Conservation (phyloP, 1,284 basidiomycete genomes). For the Trametes polyzona region DNA sequence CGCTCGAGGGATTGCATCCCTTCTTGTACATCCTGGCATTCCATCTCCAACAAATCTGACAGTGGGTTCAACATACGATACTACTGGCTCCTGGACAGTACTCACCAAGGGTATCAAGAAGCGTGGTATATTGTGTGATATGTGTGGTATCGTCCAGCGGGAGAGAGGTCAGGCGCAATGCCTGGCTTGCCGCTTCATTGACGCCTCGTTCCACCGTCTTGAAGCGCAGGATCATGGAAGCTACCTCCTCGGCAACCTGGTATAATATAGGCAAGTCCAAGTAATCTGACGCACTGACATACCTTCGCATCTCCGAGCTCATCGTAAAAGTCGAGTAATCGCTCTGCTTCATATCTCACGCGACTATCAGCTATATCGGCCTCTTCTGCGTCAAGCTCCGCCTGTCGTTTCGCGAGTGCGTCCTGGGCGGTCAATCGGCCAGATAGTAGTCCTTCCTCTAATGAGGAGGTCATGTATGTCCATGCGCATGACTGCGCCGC, state of each 20-base stretch:
- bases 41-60: constrained; percentile 18
- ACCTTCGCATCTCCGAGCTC: constrained; percentile 25
- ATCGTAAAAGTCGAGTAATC: constrained; percentile 30
- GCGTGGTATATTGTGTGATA: constrained; percentile 17
- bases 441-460: constrained; percentile 17
- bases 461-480: constrained; percentile 30
- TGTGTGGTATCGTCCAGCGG: constrained; percentile 20
- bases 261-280: not conserved
- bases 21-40: constrained; percentile 4
- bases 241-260: constrained; percentile 20
- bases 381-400: constrained; percentile 27
- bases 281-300: no score
- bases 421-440: constrained; percentile 8
- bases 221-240: constrained; percentile 17
- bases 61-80: no score
- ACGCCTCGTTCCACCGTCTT: constrained; percentile 15
- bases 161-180: constrained; percentile 12
- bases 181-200: constrained; percentile 4
- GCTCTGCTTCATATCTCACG: constrained; percentile 31
- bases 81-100: no score
- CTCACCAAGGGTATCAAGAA: constrained; percentile 25
- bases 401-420: constrained; percentile 16
- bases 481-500: constrained; percentile 33
- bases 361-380: constrained; percentile 30
- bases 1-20: not conserved